phyloP scores from a whole-genome alignment of 1,139 yeast species.

The Magnusiomyces sp. region DNA sequence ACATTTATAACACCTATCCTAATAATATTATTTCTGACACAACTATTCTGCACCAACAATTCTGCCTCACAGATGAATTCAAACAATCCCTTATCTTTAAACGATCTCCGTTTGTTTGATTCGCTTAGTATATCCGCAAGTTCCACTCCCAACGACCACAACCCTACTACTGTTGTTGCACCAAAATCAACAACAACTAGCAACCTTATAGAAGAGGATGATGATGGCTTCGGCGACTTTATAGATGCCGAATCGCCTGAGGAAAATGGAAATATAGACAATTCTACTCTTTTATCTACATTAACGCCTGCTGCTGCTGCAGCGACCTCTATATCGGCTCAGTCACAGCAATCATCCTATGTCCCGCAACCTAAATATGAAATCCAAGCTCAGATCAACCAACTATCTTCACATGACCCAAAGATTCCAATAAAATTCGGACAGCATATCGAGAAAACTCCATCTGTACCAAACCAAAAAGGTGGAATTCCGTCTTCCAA shows the following conservation, averaged over 20 bases:
- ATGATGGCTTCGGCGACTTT: background rate
- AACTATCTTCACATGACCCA: conserved; percentile 6
- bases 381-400: conserved; percentile 12
- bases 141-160: background rate
- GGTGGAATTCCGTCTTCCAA: background rate
- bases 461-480: background rate
- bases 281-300: background rate
- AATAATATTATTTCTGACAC: background rate
- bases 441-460: conserved; percentile 10
- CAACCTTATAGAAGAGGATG: background rate
- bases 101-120: background rate
- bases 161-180: background rate
- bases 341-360: background rate
- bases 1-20: background rate
- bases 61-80: background rate
- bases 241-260: background rate
- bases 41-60: background rate
- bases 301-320: background rate
- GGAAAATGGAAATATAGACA: background rate
- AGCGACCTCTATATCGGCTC: background rate
- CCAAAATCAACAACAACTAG: background rate
- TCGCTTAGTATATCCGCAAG: background rate
- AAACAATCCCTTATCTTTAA: background rate
- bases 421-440: conserved; percentile 17
- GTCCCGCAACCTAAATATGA: conserved; percentile 1